These are phyloP conservation scores for Urostyla sp. DNA, from an alignment of 73 alveolate species.

Conservation along the genomic window DNA sequence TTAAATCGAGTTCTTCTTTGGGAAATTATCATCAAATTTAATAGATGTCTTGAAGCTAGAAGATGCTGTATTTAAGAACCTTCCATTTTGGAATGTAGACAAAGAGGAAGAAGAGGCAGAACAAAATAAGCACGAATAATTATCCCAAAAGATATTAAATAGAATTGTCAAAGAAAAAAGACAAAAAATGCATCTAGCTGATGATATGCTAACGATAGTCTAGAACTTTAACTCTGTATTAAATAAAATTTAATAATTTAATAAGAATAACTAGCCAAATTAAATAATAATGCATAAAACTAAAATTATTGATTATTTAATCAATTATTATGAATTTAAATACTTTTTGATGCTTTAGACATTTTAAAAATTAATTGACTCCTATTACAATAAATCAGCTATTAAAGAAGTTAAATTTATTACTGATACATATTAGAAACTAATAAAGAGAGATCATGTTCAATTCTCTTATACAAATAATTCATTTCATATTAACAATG, in stretches of 20 bases:
- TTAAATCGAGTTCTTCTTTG: slow-evolving; percentile 45
- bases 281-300: not conserved
- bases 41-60: slow-evolving; percentile 50
- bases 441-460: slow-evolving; percentile 59
- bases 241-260: not conserved
- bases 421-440: not conserved
- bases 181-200: slow-evolving; percentile 45
- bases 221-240: not conserved
- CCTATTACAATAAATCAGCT: slow-evolving; percentile 3
- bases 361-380: slow-evolving; percentile 39
- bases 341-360: slow-evolving; percentile 44
- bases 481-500: slow-evolving; percentile 53
- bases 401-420: slow-evolving; percentile 38
- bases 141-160: slow-evolving; percentile 55
- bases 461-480: not conserved
- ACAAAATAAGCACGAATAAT: slow-evolving; percentile 4
- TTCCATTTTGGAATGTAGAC: slow-evolving; percentile 49
- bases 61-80: slow-evolving; percentile 41
- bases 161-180: slow-evolving; percentile 59
- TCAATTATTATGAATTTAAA: slow-evolving; percentile 24
- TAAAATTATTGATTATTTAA: slow-evolving; percentile 13
- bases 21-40: slow-evolving; percentile 33
- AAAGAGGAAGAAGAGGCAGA: slow-evolving; percentile 7
- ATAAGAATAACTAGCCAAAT: not conserved
- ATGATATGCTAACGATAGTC: slow-evolving; percentile 10